Percentiles rank a stretch among this genome's conserved stretches.
Conservation (phyloP, 2,329 filamentous ascomycete genomes). For the Aurifilum marmelostoma region DNA sequence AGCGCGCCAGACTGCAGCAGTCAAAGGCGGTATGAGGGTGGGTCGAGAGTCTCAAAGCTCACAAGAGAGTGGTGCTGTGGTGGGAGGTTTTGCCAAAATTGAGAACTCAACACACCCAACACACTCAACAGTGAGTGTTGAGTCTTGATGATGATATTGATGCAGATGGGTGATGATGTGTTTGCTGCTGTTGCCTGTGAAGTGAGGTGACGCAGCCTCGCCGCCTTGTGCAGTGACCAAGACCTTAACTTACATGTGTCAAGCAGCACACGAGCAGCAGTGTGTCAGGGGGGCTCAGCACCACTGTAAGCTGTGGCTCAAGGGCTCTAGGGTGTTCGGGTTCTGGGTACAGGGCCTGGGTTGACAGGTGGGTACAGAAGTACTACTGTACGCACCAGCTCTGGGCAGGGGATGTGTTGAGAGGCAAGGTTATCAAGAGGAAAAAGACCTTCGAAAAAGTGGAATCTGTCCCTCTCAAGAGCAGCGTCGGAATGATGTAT, state of each 20-base stretch:
- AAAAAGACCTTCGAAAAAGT: neutral
- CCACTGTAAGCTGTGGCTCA: neutral
- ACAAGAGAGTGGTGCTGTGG: neutral
- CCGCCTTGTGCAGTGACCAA: slow-evolving; percentile 24
- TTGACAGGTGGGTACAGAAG: neutral
- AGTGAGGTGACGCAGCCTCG: slow-evolving; percentile 27
- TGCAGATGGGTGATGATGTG: slow-evolving; percentile 6
- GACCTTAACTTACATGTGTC: neutral
- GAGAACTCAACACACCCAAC: neutral
- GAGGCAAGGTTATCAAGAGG: neutral
- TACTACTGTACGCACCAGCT: neutral
- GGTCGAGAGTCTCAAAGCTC: neutral
- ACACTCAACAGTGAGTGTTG: neutral
- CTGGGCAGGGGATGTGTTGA: neutral
- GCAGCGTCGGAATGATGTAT: too few species aligned
- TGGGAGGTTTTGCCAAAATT: neutral
- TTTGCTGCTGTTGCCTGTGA: slow-evolving; percentile 13
- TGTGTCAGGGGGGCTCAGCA: neutral
- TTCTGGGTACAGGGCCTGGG: neutral
- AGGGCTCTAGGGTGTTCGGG: neutral
- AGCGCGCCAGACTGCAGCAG: neutral
- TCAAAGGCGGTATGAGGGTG: neutral
- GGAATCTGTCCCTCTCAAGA: neutral
- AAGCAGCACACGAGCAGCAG: neutral
- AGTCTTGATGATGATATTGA: neutral